Evolutionary conservation across 2,329 filamentous ascomycete species (phyloP).

Genomic region (Penicillium fuscoglaucum): DNA sequence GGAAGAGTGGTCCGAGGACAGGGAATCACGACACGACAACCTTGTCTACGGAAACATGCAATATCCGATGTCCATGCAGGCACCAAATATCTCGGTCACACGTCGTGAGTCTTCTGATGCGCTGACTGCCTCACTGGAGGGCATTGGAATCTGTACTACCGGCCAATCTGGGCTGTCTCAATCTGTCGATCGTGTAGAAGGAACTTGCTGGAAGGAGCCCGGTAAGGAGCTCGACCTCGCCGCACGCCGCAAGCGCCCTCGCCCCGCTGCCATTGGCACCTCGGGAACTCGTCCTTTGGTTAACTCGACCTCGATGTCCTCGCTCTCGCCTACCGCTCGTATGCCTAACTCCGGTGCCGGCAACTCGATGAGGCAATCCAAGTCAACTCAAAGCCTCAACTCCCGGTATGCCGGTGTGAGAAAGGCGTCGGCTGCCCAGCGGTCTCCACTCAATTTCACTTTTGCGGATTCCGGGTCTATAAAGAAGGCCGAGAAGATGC

Average conservation of each 20-base stretch:
- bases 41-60: slow-evolving; percentile 35
- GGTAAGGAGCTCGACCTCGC: slow-evolving; percentile 49
- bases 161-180: slow-evolving; percentile 28
- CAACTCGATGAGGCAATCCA: slow-evolving; percentile 48
- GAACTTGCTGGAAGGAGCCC: slow-evolving; percentile 36
- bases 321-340: slow-evolving; percentile 44
- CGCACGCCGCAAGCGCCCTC: slow-evolving; percentile 47
- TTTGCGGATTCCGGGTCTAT: slow-evolving; percentile 47
- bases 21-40: slow-evolving; percentile 27
- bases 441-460: slow-evolving; percentile 49
- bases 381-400: slow-evolving; percentile 48
- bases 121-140: slow-evolving; percentile 35
- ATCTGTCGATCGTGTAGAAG: slow-evolving; percentile 28
- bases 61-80: slow-evolving; percentile 33
- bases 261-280: slow-evolving; percentile 49
- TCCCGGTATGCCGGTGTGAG: slow-evolving; percentile 48
- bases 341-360: slow-evolving; percentile 34
- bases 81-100: slow-evolving; percentile 30
- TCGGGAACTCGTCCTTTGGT: slow-evolving; percentile 40
- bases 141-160: slow-evolving; percentile 38
- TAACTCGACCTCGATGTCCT: slow-evolving; percentile 43
- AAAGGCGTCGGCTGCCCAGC: slow-evolving; percentile 48
- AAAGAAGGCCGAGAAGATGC: slow-evolving; percentile 37
- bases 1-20: slow-evolving; percentile 32
- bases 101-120: slow-evolving; percentile 39